Conservation (phyloP, 805 yeast genomes). For the Zygosaccharomyces rouxii region DNA sequence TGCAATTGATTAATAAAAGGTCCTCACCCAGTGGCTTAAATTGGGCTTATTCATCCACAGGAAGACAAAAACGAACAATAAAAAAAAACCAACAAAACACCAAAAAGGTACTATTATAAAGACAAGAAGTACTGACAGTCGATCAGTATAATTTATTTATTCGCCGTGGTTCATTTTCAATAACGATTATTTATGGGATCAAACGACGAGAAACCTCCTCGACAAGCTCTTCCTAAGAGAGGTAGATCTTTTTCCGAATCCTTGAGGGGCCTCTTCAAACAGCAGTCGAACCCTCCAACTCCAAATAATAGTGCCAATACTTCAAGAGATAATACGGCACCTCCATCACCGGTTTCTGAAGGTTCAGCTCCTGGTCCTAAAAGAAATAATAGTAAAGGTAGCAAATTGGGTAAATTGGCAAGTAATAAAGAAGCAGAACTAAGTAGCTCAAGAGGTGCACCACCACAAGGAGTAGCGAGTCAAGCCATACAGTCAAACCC, state of each 20-base stretch:
- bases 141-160: background rate
- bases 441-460: conserved; percentile 18
- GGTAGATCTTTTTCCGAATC: conserved; percentile 28
- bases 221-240: conserved; percentile 15
- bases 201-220: conserved; percentile 10
- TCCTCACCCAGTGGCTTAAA: background rate
- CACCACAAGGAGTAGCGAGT: conserved; percentile 6
- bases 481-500: conserved; percentile 13
- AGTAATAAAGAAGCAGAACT: conserved; percentile 24
- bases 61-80: background rate
- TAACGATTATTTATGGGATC: conserved; percentile 2
- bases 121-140: no score
- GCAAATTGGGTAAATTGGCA: conserved; percentile 14
- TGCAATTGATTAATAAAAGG: background rate
- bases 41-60: background rate
- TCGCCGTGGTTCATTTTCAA: background rate
- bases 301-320: background rate
- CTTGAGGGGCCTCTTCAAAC: conserved; percentile 24
- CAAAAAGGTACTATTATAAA: background rate
- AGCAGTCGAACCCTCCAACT: background rate
- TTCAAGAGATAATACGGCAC: conserved; percentile 3
- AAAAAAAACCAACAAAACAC: background rate
- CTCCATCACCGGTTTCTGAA: conserved; percentile 7
- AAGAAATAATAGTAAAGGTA: conserved; percentile 11
- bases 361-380: conserved; percentile 6